A percentile compares a stretch with the other conserved stretches of the same genome.
Conservation (phyloP, 495 filamentous ascomycete species). For the Penicillium psychrofluorescens region DNA sequence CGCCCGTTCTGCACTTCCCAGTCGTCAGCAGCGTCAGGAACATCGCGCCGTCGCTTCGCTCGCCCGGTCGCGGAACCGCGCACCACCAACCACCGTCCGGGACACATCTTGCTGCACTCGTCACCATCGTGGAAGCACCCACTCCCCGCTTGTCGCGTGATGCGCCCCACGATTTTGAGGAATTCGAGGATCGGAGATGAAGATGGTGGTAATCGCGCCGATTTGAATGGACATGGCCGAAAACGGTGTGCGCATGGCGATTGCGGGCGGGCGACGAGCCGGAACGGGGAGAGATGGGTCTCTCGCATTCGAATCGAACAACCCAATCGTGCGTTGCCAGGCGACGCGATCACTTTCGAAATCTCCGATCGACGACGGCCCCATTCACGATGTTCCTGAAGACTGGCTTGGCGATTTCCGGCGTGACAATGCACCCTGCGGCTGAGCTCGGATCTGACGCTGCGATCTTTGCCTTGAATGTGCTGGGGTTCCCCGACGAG, state of each 20-base stretch:
- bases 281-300: neutral
- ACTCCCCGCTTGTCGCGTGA: neutral
- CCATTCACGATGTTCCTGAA: neutral
- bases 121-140: slow-evolving; percentile 1
- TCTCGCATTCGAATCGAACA: neutral
- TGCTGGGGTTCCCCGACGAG: neutral
- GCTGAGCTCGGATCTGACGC: neutral
- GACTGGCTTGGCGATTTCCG: slow-evolving; percentile 9
- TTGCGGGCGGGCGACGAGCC: slow-evolving; percentile 1
- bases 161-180: neutral
- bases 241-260: slow-evolving; percentile 19
- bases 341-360: neutral
- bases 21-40: too few relatives aligned
- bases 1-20: too few relatives aligned
- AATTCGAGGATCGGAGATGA: slow-evolving; percentile 1
- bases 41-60: neutral
- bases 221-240: slow-evolving; percentile 10
- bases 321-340: too few relatives aligned
- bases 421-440: neutral
- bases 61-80: neutral
- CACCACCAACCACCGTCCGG: too few relatives aligned
- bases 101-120: too few relatives aligned
- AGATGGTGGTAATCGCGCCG: slow-evolving; percentile 18
- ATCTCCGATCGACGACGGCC: neutral
- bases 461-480: neutral